These are phyloP conservation scores for Fraxinus platypoda DNA, from an alignment of 305 asterid species.

Conservation along the genomic window DNA sequence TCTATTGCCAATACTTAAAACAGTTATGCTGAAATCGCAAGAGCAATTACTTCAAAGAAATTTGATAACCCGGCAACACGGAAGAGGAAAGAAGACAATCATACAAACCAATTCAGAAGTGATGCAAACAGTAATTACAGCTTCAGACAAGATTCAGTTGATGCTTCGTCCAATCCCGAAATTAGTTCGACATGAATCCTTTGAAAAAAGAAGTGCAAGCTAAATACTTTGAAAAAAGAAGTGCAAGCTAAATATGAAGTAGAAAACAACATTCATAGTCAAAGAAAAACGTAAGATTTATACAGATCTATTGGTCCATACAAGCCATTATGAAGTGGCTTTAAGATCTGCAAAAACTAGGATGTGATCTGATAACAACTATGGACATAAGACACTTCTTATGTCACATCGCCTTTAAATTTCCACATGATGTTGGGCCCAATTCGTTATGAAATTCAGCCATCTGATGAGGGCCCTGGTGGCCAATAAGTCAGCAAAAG, in stretches of 20 bases:
- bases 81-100: background rate
- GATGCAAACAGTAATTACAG: conserved; percentile 16
- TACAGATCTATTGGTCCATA: conserved; percentile 41
- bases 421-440: conserved; percentile 43
- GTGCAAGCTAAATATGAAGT: conserved; percentile 14
- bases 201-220: conserved; percentile 5
- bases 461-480: conserved; percentile 49
- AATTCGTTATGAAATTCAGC: conserved; percentile 34
- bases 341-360: conserved; percentile 29
- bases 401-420: conserved; percentile 27
- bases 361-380: conserved; percentile 28
- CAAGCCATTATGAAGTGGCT: conserved; percentile 27
- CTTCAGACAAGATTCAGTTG: background rate
- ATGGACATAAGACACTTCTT: conserved; percentile 12
- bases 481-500: conserved; percentile 43
- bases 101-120: conserved; percentile 18
- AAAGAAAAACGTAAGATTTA: no score
- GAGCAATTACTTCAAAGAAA: background rate
- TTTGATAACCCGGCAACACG: background rate
- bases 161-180: background rate
- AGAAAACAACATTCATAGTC: background rate
- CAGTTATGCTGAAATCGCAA: background rate
- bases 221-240: conserved; percentile 10
- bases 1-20: background rate
- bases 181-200: background rate